Conservation (phyloP, 2,329 filamentous ascomycete genomes). For the Rhynchosporium graminicola region DNA sequence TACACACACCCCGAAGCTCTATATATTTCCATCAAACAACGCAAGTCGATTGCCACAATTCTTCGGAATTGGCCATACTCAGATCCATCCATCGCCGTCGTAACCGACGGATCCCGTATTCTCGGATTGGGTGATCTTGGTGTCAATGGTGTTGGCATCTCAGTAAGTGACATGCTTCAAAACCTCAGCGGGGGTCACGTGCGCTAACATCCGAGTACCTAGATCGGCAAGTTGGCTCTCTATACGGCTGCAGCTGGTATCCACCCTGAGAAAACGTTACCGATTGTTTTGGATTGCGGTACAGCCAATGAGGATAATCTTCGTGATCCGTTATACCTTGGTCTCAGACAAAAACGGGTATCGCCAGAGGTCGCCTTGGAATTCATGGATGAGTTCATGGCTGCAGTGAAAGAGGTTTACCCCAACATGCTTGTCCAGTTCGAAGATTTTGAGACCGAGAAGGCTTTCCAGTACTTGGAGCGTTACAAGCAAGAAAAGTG, state of each 20-base stretch:
- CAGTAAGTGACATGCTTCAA: constrained; percentile 55
- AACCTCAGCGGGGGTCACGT: not conserved
- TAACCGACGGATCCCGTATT: constrained; percentile 93
- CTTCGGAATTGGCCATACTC: constrained; percentile 90
- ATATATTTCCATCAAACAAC: constrained; percentile 95
- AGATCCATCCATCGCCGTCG: constrained; percentile 91
- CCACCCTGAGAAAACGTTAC: constrained; percentile 79
- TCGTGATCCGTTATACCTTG: constrained; percentile 79
- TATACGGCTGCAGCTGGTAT: constrained; percentile 97
- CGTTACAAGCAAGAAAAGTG: constrained; percentile 91
- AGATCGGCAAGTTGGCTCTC: constrained; percentile 89
- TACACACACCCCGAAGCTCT: constrained; percentile 94
- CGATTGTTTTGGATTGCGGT: constrained; percentile 67
- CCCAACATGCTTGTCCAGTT: constrained; percentile 79
- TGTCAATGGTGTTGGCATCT: constrained; percentile 96
- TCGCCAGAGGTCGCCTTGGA: constrained; percentile 77
- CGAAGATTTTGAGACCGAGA: constrained; percentile 92
- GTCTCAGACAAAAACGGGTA: constrained; percentile 80
- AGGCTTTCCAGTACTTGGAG: constrained; percentile 89
- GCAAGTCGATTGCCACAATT: constrained; percentile 84
- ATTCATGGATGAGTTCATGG: constrained; percentile 98
- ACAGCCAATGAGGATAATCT: constrained; percentile 68
- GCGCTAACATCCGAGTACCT: constrained; percentile 20
- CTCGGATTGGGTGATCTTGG: constrained; percentile 92
- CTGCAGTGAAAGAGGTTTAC: constrained; percentile 74